These are phyloP conservation scores for Funneliformis caledonium DNA, from an alignment of 371 early-diverging fungal species.

Conservation along the genomic window DNA sequence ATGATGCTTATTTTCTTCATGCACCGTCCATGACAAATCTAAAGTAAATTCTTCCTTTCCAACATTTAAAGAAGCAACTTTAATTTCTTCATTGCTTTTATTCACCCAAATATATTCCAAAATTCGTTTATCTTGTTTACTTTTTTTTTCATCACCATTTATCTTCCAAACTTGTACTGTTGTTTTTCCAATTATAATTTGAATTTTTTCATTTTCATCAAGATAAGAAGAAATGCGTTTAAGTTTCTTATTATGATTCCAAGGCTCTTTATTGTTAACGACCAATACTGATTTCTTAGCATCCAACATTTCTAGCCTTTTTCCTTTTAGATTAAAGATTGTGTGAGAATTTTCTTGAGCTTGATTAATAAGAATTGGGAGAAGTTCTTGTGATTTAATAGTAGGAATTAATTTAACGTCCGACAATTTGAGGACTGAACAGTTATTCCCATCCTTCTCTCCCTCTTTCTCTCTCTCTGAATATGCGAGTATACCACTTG, in stretches of 20 bases:
- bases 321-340: background rate
- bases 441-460: too few relatives aligned
- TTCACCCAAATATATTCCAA: slow-evolving; percentile 14
- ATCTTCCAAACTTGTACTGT: slow-evolving; percentile 14
- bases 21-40: background rate
- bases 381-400: background rate
- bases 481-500: background rate
- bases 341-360: background rate
- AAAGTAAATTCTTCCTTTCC: slow-evolving; percentile 1
- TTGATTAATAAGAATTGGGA: background rate
- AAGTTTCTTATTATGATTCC: background rate
- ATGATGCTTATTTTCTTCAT: background rate
- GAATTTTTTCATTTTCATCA: background rate
- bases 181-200: slow-evolving; percentile 10
- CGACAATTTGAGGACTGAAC: background rate
- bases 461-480: too few relatives aligned
- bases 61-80: background rate
- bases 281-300: background rate
- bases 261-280: slow-evolving; percentile 4
- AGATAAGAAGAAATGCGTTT: background rate
- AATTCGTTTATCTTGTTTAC: background rate
- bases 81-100: background rate
- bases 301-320: background rate
- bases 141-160: background rate
- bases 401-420: too few relatives aligned